Base-by-base conservation (phyloP, 208 protist species). In the Crithidia fasciculata region DNA sequence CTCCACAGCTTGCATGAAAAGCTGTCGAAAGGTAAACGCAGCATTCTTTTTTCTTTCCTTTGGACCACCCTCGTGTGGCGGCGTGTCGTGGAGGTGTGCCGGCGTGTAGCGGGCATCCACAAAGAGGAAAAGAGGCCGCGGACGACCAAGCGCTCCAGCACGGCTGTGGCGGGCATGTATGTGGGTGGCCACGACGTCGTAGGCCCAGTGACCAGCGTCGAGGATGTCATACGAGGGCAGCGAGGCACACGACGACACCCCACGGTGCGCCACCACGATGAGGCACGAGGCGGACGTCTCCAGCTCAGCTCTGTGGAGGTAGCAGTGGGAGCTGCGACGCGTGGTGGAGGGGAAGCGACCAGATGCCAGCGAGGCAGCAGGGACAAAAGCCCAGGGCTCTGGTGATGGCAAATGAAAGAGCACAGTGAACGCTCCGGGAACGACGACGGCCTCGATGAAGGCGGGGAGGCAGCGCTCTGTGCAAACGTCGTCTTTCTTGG, bases 171-270 rank as follows among this genome's bases (percentile, higher is more conserved):
- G 47, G 52, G 36, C 43, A 9, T 2, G 60, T 40, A 59, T 18
- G 15, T 50, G 49, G 4, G 62, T 28, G 4, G 60, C 55, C 47
- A 80, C 68, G 18, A 80, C 57, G 49, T 74, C 62, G 55, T 80
- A 80, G 55, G 74, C 74, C 74, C 74, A 80, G 49, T 80, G 74
- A 8, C 44, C 60, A 2, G 74, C 15, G 16, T 74, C 74, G 39
- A 80, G 68, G 12, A 80, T 53, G 28, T 53, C 58, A 37, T 19
- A 61, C 15, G 56, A 39, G 8, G 68, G 68, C 57, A 53, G 9
- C 0, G 53, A 8, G 8, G 36, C 19, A 49, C 39, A n/a, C 28
- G 28, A 28, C 28, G 28, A 1, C 28, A 28, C n/a, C 2, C 10
- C n/a, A 4, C 4, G 36, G 16, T 43, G 13, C 3, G 7, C 52